Percentiles rank a stretch among this genome's conserved stretches.
Conservation (phyloP, 73 alveolate genomes). For the Blepharisma stoltei region DNA sequence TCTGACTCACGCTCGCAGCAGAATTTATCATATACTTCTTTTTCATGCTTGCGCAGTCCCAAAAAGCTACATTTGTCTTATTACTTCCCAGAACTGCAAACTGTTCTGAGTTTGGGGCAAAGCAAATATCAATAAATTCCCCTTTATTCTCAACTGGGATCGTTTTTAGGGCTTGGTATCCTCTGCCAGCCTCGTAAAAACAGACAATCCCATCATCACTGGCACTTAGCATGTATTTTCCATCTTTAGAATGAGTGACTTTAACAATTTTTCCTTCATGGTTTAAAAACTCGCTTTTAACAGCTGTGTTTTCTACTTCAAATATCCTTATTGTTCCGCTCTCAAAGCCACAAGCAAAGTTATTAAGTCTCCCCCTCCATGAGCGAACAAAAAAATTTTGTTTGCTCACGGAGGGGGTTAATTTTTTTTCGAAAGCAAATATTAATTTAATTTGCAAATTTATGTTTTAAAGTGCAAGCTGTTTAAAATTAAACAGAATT, state of each 20-base stretch:
- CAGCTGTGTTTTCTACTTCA: conserved; percentile 56
- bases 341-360: conserved; percentile 63
- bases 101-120: background rate
- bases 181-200: conserved; percentile 47
- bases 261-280: conserved; percentile 40
- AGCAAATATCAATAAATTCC: conserved; percentile 42
- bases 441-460: too few relatives aligned
- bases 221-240: conserved; percentile 42
- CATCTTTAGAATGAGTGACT: conserved; percentile 43
- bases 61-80: conserved; percentile 34
- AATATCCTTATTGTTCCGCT: conserved; percentile 57
- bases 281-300: conserved; percentile 48
- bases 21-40: conserved; percentile 1
- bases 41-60: conserved; percentile 8
- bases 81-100: conserved; percentile 9
- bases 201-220: conserved; percentile 60
- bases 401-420: too few relatives aligned
- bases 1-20: background rate
- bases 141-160: conserved; percentile 53
- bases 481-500: too few relatives aligned
- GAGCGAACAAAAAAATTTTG: too few relatives aligned
- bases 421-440: too few relatives aligned
- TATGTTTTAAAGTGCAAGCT: too few relatives aligned
- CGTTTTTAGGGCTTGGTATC: conserved; percentile 60
- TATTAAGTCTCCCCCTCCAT: too few relatives aligned